phyloP scores from a whole-genome alignment of 2,329 filamentous ascomycete species.

The Ophiostoma tasmaniense region DNA sequence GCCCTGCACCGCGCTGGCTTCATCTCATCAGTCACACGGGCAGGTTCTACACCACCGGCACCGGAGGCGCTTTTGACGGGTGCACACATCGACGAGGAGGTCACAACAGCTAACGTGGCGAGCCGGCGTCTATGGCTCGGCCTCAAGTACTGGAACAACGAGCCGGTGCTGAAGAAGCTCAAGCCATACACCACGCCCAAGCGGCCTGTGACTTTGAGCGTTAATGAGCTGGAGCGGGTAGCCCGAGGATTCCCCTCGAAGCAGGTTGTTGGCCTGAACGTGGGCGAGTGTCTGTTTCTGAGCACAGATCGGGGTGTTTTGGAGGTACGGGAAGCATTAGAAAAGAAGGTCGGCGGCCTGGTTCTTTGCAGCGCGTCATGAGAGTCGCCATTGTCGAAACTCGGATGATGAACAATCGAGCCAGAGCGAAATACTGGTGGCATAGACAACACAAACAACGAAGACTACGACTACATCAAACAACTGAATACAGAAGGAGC shows the following conservation, averaged over 20 bases:
- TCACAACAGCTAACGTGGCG: constrained; percentile 64
- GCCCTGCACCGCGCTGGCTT: constrained; percentile 77
- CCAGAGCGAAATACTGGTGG: too few relatives aligned
- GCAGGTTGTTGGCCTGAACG: constrained; percentile 62
- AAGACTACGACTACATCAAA: background rate
- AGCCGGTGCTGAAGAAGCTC: constrained; percentile 65
- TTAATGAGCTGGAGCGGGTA: constrained; percentile 53
- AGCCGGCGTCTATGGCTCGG: constrained; percentile 75
- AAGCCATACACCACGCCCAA: constrained; percentile 64
- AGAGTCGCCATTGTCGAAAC: constrained; percentile 20
- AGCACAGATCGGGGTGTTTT: constrained; percentile 69
- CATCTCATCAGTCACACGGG: constrained; percentile 67
- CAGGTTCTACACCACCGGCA: constrained; percentile 48
- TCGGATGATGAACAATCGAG: background rate
- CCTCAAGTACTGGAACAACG: constrained; percentile 79
- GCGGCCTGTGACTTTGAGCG: constrained; percentile 58
- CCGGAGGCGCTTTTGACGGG: constrained; percentile 36
- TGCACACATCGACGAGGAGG: constrained; percentile 36
- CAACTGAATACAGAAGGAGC: background rate
- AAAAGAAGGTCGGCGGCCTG: constrained; percentile 71
- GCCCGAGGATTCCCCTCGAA: constrained; percentile 61
- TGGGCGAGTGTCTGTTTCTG: constrained; percentile 78
- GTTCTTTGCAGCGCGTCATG: constrained; percentile 61
- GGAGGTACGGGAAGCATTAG: constrained; percentile 74
- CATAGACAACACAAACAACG: background rate